Percentiles rank a stretch among this genome's conserved stretches.
These are phyloP conservation scores for Dalbergia cochinchinensis DNA, from an alignment of 306 rosid species.

Conservation along the genomic window DNA sequence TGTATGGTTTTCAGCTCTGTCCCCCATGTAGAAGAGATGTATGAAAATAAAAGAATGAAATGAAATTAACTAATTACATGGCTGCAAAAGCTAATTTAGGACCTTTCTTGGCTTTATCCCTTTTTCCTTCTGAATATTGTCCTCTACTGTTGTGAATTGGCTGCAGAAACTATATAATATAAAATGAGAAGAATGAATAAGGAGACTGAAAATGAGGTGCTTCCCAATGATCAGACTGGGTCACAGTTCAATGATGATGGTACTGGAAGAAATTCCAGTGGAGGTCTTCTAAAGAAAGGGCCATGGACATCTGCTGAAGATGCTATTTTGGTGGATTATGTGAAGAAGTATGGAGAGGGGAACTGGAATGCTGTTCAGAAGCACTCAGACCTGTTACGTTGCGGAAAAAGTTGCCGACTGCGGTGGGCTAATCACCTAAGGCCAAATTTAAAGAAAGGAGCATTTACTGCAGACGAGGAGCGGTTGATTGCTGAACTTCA, in stretches of 20 bases:
- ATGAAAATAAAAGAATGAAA: constrained; percentile 28
- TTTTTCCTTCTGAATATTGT: constrained; percentile 6
- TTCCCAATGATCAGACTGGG: constrained; percentile 55
- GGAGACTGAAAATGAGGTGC: constrained; percentile 68
- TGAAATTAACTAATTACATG: constrained; percentile 25
- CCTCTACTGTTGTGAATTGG: constrained; percentile 45
- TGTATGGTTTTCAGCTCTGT: constrained; percentile 8
- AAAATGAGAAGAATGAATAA: constrained; percentile 65
- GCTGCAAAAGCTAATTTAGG: constrained; percentile 27
- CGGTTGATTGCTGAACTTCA: constrained; percentile 83
- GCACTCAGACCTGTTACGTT: constrained; percentile 87
- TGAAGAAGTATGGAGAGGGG: constrained; percentile 93
- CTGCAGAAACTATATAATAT: constrained; percentile 49
- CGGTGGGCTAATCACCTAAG: constrained; percentile 99
- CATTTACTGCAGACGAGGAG: constrained; percentile 88
- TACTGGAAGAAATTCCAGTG: constrained; percentile 53
- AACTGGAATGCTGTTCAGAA: constrained; percentile 99
- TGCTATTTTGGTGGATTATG: constrained; percentile 87
- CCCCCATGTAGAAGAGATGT: background rate
- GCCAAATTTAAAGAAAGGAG: constrained; percentile 96
- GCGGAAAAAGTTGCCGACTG: constrained; percentile 97
- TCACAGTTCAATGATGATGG: constrained; percentile 65
- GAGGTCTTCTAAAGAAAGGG: constrained; percentile 82
- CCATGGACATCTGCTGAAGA: constrained; percentile 98
- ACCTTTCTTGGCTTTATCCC: constrained; percentile 34